Conservation (phyloP, 2,329 filamentous ascomycete genomes). For the Hypoxylon sp. region DNA sequence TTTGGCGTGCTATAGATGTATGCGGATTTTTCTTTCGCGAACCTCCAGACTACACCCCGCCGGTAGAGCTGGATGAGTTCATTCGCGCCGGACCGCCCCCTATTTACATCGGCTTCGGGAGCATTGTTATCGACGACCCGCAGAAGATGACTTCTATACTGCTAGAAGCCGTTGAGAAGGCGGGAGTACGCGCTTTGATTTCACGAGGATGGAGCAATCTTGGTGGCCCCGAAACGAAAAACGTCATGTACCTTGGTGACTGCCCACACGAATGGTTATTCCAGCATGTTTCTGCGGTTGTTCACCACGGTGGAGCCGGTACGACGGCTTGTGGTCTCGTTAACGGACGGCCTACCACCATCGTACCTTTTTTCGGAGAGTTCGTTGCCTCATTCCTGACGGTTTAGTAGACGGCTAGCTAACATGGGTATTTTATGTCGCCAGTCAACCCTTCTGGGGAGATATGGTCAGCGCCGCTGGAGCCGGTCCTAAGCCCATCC, state of each 20-base stretch:
- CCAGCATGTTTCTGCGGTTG: slow-evolving; percentile 60
- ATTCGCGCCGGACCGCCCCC: slow-evolving; percentile 74
- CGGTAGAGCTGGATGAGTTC: slow-evolving; percentile 71
- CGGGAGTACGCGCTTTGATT: slow-evolving; percentile 59
- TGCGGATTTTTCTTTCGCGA: slow-evolving; percentile 82
- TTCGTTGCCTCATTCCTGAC: slow-evolving; percentile 12
- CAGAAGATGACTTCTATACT: slow-evolving; percentile 51
- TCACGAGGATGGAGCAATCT: slow-evolving; percentile 48
- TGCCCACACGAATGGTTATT: slow-evolving; percentile 68
- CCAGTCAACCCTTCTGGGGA: slow-evolving; percentile 53
- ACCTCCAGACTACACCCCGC: slow-evolving; percentile 70
- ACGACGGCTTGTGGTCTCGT: slow-evolving; percentile 64
- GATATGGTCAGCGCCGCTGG: slow-evolving; percentile 51
- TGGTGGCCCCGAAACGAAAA: slow-evolving; percentile 14
- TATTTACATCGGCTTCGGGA: slow-evolving; percentile 84
- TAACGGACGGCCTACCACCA: slow-evolving; percentile 58
- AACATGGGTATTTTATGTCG: background rate
- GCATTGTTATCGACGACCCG: slow-evolving; percentile 72
- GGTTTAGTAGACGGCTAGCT: background rate
- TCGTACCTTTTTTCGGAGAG: slow-evolving; percentile 62
- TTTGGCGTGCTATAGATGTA: slow-evolving; percentile 47
- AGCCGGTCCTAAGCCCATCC: slow-evolving; percentile 50
- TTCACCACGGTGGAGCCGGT: slow-evolving; percentile 68
- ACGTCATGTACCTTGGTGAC: slow-evolving; percentile 61
- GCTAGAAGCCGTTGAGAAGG: slow-evolving; percentile 50